phyloP scores from a whole-genome alignment of 768 basidiomycete genomes.

The Collybiopsis luxurians region DNA sequence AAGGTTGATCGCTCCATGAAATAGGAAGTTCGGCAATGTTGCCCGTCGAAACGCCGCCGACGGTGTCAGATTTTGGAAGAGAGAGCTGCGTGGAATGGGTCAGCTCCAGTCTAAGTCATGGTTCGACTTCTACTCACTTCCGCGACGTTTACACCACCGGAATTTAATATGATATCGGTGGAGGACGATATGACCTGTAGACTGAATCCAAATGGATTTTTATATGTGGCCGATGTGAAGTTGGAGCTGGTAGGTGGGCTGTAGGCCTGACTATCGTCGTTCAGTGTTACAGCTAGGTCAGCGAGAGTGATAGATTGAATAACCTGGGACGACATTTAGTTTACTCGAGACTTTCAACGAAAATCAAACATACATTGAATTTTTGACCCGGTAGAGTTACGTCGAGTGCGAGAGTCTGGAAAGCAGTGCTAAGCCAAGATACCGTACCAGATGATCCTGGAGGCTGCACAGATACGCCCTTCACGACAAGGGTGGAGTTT shows the following conservation, averaged over 20 bases:
- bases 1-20: constrained; percentile 52
- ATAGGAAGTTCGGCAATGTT: constrained; percentile 60
- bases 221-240: constrained; percentile 54
- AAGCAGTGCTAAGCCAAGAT: constrained; percentile 66
- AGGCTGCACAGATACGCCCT: constrained; percentile 61
- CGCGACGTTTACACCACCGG: constrained; percentile 48
- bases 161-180: constrained; percentile 51
- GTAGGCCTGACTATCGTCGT: constrained; percentile 50
- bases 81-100: constrained; percentile 34
- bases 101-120: background rate
- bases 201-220: constrained; percentile 77
- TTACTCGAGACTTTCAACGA: background rate
- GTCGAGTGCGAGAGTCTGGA: constrained; percentile 59
- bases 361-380: constrained; percentile 36
- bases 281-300: constrained; percentile 55
- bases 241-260: constrained; percentile 59
- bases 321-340: constrained; percentile 32
- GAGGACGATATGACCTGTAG: constrained; percentile 58
- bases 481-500: constrained; percentile 58
- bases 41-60: constrained; percentile 68
- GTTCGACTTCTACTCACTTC: constrained; percentile 32
- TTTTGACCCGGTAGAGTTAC: constrained; percentile 63
- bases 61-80: constrained; percentile 44
- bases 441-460: constrained; percentile 48
- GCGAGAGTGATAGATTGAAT: constrained; percentile 61